Conservation (phyloP, 106 monocot species). For the Dendrobium catenatum region DNA sequence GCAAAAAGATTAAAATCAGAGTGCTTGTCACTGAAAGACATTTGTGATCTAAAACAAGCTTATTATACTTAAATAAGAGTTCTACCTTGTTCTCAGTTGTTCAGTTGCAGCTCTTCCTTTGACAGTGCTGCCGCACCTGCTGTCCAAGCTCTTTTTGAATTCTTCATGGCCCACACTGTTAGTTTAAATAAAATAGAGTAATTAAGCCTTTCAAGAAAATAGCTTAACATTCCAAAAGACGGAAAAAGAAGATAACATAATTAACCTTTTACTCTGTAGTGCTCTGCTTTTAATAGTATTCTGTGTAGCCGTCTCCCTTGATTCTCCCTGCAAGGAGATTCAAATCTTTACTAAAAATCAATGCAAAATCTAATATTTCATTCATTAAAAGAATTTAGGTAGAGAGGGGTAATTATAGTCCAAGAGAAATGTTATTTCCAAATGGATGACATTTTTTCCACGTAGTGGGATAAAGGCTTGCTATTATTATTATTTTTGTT, state of each 20-base stretch:
- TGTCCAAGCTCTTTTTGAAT: neutral
- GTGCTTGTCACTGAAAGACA: neutral
- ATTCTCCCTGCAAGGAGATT: neutral
- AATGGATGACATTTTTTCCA: neutral
- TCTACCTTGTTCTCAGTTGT: constrained; percentile 3
- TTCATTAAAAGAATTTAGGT: neutral
- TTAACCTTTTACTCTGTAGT: constrained; percentile 5
- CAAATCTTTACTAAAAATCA: neutral
- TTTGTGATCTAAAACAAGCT: neutral
- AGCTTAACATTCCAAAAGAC: neutral
- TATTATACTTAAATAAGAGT: neutral
- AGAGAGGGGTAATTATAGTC: neutral
- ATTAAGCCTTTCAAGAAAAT: neutral
- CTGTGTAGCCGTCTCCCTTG: neutral
- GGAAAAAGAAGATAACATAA: neutral
- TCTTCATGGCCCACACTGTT: constrained; percentile 4
- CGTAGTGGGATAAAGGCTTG: too few species aligned
- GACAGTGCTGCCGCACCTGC: neutral
- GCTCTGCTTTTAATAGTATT: neutral
- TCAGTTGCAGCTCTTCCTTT: neutral
- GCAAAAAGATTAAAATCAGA: neutral
- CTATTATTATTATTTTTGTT: too few species aligned
- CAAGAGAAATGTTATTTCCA: neutral
- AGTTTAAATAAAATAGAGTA: neutral
- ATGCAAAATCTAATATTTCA: neutral